Evolutionary conservation across 2,329 filamentous ascomycete genomes (phyloP), one percentile per base, ranked within the genome.

Genomic region (Apiospora sp.): DNA sequence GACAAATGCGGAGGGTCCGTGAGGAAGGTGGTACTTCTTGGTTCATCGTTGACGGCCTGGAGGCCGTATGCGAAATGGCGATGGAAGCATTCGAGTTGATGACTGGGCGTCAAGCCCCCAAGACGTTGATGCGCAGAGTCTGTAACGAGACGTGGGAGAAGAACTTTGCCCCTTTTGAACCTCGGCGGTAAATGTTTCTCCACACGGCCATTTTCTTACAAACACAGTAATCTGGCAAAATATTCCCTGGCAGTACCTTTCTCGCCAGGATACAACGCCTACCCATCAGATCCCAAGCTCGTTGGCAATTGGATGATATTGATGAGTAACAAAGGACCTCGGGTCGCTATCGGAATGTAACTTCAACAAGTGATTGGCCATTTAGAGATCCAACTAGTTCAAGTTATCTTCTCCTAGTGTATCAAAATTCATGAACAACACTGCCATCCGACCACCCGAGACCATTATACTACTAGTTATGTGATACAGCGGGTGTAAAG

Each of bases 31-130:
- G 88, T 69, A 85, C 87, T 73, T 84, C 91, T 46, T 95, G 92
- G 92, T 90, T 92, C 0, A 86, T 93, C 61, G 88, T 94, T 68
- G 92, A 94, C 77, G 92, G 92, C 0, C 83, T 94, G 12, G 92
- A 94, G 75, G 89, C 94, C 61, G 85, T 94, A 22, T 89, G 90
- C 5, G 93, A 94, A 80, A 93, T 94, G 84, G 92, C 91, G 0
- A 92, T 92, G 80, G 92, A 92, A 44, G 92, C 93, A 71, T 94
- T 94, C 78, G 92, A 94, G 82, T 83, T 94, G 30, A 92, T 94
- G 84, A 94, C 92, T 0, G 92, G 92, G 6, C 88, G 92, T 67
- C 88, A 92, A 80, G 92, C 92, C 22, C 93, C 93, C 1, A 88
- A 91, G 71, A 85, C 87, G 67, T 81, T 92, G 34, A 94, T 94